phyloP scores from a whole-genome alignment of 306 rosid species.

The Castanopsis chinensis region DNA sequence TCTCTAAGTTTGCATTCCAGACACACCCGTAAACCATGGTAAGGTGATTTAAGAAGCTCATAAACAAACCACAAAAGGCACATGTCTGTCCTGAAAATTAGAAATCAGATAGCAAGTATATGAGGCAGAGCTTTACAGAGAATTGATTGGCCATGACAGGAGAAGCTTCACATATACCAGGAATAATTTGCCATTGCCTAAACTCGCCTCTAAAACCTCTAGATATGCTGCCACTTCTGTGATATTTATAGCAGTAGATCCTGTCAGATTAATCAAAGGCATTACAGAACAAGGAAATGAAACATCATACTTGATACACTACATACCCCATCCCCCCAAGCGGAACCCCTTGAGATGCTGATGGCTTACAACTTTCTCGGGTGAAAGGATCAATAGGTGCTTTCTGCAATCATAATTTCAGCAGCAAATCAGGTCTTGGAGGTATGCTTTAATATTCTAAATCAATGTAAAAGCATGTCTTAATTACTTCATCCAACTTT shows the following conservation, averaged over 20 bases:
- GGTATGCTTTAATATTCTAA: constrained; percentile 25
- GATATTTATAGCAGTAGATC: constrained; percentile 17
- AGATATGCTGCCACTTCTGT: constrained; percentile 98
- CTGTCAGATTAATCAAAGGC: constrained; percentile 17
- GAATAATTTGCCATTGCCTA: constrained; percentile 93
- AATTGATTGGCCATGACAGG: constrained; percentile 99
- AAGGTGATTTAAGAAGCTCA: constrained; percentile 6
- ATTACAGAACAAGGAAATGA: not conserved
- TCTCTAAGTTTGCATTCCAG: not conserved
- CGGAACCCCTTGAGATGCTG: constrained; percentile 99
- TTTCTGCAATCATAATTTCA: constrained; percentile 61
- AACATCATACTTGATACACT: constrained; percentile 6
- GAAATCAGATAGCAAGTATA: constrained; percentile 23
- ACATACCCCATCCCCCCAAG: constrained; percentile 99
- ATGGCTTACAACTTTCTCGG: constrained; percentile 93
- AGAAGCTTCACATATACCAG: constrained; percentile 80
- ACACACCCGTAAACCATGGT: not conserved
- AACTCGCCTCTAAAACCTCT: constrained; percentile 99
- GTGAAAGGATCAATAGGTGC: constrained; percentile 99
- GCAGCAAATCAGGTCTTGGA: constrained; percentile 18
- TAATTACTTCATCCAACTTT: not conserved
- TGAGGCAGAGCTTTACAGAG: constrained; percentile 58
- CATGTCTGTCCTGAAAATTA: constrained; percentile 5
- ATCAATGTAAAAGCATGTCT: not conserved
- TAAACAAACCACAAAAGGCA: not conserved